A percentile compares a stretch with the other conserved stretches of the same genome.
Conservation (phyloP, 768 basidiomycete species). For the Kwoniella sp. region DNA sequence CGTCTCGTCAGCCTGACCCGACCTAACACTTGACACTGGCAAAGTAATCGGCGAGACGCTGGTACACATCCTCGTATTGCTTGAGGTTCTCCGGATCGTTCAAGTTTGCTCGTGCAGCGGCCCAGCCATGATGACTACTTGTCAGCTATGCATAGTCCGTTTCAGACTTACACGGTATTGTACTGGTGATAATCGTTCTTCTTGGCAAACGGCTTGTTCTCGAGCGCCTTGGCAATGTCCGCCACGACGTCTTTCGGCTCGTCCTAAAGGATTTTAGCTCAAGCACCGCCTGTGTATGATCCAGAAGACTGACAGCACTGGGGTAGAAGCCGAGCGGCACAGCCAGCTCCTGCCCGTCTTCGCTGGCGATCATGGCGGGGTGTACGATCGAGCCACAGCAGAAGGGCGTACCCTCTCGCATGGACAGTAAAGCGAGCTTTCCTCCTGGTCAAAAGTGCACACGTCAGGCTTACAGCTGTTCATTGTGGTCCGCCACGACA, state of each 20-base stretch:
- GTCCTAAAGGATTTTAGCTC: slow-evolving; percentile 24
- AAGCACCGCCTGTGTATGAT: slow-evolving; percentile 27
- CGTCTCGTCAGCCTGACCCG: neutral
- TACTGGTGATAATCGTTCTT: slow-evolving; percentile 55
- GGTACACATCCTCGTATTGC: slow-evolving; percentile 61
- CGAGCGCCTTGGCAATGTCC: slow-evolving; percentile 56
- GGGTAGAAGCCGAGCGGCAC: slow-evolving; percentile 49
- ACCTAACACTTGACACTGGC: slow-evolving; percentile 10
- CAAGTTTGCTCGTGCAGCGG: slow-evolving; percentile 61
- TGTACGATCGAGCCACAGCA: slow-evolving; percentile 53
- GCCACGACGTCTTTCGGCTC: slow-evolving; percentile 46
- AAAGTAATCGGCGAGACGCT: slow-evolving; percentile 56
- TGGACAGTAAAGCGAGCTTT: slow-evolving; percentile 40
- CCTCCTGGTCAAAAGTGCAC: slow-evolving; percentile 50
- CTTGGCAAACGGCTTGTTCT: slow-evolving; percentile 56
- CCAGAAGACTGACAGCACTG: slow-evolving; percentile 47
- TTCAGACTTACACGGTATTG: slow-evolving; percentile 32
- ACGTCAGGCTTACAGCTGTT: no score
- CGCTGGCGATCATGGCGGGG: slow-evolving; percentile 48
- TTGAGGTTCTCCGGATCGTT: slow-evolving; percentile 59
- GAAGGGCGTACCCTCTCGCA: slow-evolving; percentile 47
- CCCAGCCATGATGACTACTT: slow-evolving; percentile 59
- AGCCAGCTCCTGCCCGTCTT: slow-evolving; percentile 34
- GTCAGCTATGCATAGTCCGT: slow-evolving; percentile 5
- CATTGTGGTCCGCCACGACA: neutral